Evolutionary conservation across 1,139 yeast genomes (phyloP).

Genomic region (Pichia sp.): DNA sequence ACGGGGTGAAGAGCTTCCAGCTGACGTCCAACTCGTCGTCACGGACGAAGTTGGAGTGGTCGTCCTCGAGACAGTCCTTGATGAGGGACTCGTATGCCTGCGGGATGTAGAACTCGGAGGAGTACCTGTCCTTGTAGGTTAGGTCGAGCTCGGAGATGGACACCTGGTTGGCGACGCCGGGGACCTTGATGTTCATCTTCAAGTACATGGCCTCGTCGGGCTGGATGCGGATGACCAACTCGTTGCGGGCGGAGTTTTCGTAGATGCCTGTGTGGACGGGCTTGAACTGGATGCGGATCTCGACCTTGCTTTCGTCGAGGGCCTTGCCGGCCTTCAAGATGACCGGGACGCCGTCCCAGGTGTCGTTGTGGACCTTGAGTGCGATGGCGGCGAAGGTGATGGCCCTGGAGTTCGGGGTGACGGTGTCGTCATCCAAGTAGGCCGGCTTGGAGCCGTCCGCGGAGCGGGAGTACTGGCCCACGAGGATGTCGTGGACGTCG

Average conservation of each 20-base stretch:
- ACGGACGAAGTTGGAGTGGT: conserved; percentile 95
- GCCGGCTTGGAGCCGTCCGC: conserved; percentile 87
- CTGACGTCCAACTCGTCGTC: conserved; percentile 94
- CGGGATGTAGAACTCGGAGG: conserved; percentile 84
- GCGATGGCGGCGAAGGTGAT: conserved; percentile 90
- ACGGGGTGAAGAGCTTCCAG: conserved; percentile 91
- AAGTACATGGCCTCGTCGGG: conserved; percentile 92
- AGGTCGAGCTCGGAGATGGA: conserved; percentile 86
- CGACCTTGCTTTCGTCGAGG: conserved; percentile 86
- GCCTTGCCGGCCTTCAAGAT: conserved; percentile 97
- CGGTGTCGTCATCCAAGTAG: conserved; percentile 92
- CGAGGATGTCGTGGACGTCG: conserved; percentile 58
- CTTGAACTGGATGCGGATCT: conserved; percentile 88
- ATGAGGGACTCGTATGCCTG: conserved; percentile 96
- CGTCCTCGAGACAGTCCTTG: conserved; percentile 85
- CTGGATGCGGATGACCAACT: conserved; percentile 87
- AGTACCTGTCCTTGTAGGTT: conserved; percentile 74
- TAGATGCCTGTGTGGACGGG: conserved; percentile 82
- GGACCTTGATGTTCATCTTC: conserved; percentile 88
- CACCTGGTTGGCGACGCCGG: conserved; percentile 81
- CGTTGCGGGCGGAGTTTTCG: conserved; percentile 80
- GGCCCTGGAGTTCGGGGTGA: conserved; percentile 72
- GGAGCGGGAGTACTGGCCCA: conserved; percentile 86
- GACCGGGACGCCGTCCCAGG: conserved; percentile 98
- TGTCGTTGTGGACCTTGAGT: conserved; percentile 75